These are phyloP conservation scores for Aaosphaeria pasadenensis DNA, from an alignment of 2,329 filamentous ascomycete genomes.

Conservation along the genomic window DNA sequence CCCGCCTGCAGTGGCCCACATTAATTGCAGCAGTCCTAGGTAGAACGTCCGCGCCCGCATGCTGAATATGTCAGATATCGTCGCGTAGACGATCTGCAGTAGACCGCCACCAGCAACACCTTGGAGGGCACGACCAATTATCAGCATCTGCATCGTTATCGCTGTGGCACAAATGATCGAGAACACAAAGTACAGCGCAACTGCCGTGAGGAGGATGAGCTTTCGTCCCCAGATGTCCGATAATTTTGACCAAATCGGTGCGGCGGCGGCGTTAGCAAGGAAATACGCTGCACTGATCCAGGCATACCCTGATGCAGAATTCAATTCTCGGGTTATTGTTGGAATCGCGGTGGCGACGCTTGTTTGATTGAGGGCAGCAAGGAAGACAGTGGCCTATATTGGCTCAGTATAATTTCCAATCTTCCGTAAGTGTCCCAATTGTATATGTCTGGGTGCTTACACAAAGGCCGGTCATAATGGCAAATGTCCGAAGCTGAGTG, in stretches of 20 bases:
- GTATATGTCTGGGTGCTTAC: neutral
- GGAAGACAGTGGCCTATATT: slow-evolving; percentile 8
- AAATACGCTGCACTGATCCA: slow-evolving; percentile 74
- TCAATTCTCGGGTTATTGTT: slow-evolving; percentile 58
- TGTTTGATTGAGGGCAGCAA: slow-evolving; percentile 44
- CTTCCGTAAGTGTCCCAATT: neutral
- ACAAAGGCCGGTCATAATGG: neutral
- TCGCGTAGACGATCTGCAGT: slow-evolving; percentile 41
- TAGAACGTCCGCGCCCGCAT: slow-evolving; percentile 44
- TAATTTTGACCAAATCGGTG: slow-evolving; percentile 63
- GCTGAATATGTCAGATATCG: slow-evolving; percentile 52
- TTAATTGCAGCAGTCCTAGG: slow-evolving; percentile 45
- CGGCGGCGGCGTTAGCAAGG: slow-evolving; percentile 61
- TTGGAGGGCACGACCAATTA: slow-evolving; percentile 47
- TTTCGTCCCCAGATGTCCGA: slow-evolving; percentile 51
- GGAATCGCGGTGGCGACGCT: slow-evolving; percentile 62
- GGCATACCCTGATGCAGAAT: slow-evolving; percentile 64
- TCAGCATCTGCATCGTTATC: neutral
- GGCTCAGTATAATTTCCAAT: neutral
- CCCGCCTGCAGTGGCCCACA: slow-evolving; percentile 47
- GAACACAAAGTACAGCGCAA: neutral
- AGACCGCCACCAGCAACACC: slow-evolving; percentile 39
- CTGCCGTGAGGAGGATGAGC: neutral
- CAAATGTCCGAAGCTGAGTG: neutral
- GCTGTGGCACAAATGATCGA: neutral